phyloP scores from a whole-genome alignment of 768 basidiomycete species.

The Pholiota conissans region DNA sequence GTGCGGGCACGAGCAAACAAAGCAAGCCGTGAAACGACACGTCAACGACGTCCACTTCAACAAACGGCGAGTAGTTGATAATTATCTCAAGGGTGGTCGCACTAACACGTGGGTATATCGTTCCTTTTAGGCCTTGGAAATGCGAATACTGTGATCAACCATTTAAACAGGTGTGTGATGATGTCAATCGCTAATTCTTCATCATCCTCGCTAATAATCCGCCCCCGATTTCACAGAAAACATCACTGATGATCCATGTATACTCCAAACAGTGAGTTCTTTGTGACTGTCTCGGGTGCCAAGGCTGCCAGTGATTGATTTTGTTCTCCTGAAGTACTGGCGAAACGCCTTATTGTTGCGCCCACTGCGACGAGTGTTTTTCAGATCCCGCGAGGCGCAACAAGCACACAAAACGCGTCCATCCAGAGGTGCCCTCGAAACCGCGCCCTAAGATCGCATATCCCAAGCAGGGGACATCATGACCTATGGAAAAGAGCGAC shows the following conservation, averaged over 20 bases:
- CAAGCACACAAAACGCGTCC: conserved; percentile 53
- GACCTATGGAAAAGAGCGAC: background rate
- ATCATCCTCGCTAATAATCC: background rate
- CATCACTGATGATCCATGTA: conserved; percentile 1
- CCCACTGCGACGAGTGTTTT: conserved; percentile 50
- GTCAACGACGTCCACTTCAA: conserved; percentile 63
- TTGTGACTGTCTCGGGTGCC: background rate
- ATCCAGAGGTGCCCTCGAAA: conserved; percentile 21
- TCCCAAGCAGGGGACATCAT: background rate
- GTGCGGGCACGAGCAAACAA: conserved; percentile 27
- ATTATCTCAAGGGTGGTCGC: background rate
- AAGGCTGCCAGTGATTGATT: background rate
- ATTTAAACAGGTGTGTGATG: conserved; percentile 1
- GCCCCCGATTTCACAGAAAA: background rate
- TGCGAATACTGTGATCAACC: conserved; percentile 2
- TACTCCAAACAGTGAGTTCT: conserved; percentile 6
- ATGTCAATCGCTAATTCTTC: background rate
- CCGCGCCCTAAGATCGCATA: conserved; percentile 3
- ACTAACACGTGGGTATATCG: background rate
- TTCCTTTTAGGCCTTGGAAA: background rate
- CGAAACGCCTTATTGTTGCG: conserved; percentile 51
- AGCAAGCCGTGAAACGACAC: conserved; percentile 70
- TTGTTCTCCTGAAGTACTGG: conserved; percentile 45
- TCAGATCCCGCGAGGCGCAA: conserved; percentile 67
- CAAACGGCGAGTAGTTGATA: conserved; percentile 45